Evolutionary conservation across 108 stramenopile genomes (phyloP), one percentile per base, ranked within the genome.

Genomic region (Skeletonema marinoi): DNA sequence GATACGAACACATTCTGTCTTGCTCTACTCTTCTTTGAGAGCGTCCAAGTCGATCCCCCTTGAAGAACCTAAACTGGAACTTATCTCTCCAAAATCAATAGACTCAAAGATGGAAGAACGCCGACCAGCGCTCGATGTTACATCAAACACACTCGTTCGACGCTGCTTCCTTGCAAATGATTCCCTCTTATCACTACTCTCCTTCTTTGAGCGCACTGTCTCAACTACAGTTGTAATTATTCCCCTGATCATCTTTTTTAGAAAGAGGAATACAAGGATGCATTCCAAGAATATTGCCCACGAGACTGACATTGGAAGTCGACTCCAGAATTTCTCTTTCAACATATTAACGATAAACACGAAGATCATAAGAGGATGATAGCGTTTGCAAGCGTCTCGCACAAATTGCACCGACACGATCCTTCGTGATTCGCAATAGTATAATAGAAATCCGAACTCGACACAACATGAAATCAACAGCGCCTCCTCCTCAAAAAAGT

Each of bases 381-480:
- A 81, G 0, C 35, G 32, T 29, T 77, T 76, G 61, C 80, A 81
- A n/a, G 35, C 32, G 0, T 38, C 31, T 71, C 70, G 69, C 6
- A 70, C 68, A 6, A 36, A n/a, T 64, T 36, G 19, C 33, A 76
- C 70, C 32, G 80, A 31, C 2, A 77, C 75, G n/a, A 81, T 13
- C 12, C 60, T 59, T 9, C 80, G 80, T 21, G 60, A 46, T 42
- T 81, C 76, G 13, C 42, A 41, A 39, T 81, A 81, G 32, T 81
- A 81, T 1, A 44, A 41, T 16, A 81, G 21, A 56, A 77, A 81
- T 4, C 80, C 80, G 9, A 70, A 76, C 59, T 81, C 75, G 0
- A 76, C 69, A 44, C 75, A 76, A 33, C 16, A 44, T 13, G 75
- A 25, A 14, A 71, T 75, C 31, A 77, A 65, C 4, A 60, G 58